phyloP scores from a whole-genome alignment of 192 early-diverging fungal species.

The Kickxella alabastrina region DNA sequence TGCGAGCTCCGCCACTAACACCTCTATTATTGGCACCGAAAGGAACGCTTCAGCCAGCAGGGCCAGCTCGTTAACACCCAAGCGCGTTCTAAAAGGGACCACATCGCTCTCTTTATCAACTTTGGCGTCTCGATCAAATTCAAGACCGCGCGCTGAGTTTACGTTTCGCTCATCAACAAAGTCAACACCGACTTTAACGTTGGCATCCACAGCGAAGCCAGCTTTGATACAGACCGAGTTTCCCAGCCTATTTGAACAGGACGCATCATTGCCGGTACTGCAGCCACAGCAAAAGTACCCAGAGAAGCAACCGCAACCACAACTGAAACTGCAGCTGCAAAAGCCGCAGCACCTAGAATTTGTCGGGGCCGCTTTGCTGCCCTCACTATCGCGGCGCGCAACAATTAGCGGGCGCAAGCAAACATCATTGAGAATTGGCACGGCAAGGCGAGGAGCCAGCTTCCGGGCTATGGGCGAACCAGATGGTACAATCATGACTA shows the following conservation, averaged over 20 bases:
- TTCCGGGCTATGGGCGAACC: conserved; percentile 1
- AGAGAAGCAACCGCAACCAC: background rate
- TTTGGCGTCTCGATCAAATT: no score
- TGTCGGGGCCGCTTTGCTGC: conserved; percentile 45
- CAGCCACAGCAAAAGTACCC: background rate
- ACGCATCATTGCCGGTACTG: background rate
- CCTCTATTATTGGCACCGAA: background rate
- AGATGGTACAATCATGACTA: background rate
- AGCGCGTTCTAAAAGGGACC: background rate
- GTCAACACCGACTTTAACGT: background rate
- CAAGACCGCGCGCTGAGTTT: conserved; percentile 11
- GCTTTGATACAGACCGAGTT: no score
- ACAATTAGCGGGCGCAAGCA: conserved; percentile 38
- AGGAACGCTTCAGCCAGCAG: no score
- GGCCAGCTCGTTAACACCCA: conserved; percentile 5
- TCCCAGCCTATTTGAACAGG: conserved; percentile 19
- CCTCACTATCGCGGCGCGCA: conserved; percentile 41
- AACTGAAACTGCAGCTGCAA: conserved; percentile 1
- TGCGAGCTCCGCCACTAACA: background rate
- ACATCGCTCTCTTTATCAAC: conserved; percentile 1
- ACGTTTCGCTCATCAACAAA: conserved; percentile 22
- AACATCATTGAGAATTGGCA: conserved; percentile 33
- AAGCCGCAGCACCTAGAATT: conserved; percentile 23
- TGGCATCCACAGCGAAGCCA: no score
- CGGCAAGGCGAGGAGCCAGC: background rate